Evolutionary conservation across 495 filamentous ascomycete species (phyloP), one percentile per base, ranked within the genome.

Genomic region (Tuber melanosporum): DNA sequence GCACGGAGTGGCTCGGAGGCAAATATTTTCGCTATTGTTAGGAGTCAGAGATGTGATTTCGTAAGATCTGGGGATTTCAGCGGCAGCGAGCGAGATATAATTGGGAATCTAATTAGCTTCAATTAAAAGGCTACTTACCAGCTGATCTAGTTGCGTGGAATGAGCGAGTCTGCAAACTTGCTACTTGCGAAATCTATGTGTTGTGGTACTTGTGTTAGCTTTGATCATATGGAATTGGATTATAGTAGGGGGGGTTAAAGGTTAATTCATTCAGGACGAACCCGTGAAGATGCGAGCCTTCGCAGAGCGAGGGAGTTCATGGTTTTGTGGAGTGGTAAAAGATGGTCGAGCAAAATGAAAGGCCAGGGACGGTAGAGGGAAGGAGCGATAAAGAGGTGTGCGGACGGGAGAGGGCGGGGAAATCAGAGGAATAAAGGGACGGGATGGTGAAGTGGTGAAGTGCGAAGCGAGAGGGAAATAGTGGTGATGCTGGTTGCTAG

Each of bases 71-170:
- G 57, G 57, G 19, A 19, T 19, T 19, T 19, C 26, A 14, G 57
- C 26, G 17, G 17, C 32, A 72, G 70, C 74, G 70, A 73, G 73
- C 41, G 73, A 74, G 66, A 22, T 81, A 41, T 45, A 43, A 19
- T 66, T 32, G 57, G 57, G 22, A 66, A 66, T 6, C 14, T 17
- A 36, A 66, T 36, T 14, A 36, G 26, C 26, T 66, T 26, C 26
- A 32, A 66, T 66, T 17, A 66, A 44, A 32, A 41, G 44, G 66
- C 70, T 72, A 85, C 90, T 79, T 90, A 94, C 92, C 92, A 76
- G 90, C 91, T 62, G 94, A 91, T 78, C 90, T 88, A 74, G 95
- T 94, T 66, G 92, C 92, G 75, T 95, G 95, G 87, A 99, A 98
- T 39, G 89, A 86, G 83, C 94, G 90, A 80, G 87, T 87, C 83